Conservation (phyloP, 805 yeast species). For the Zygotorulaspora florentina region DNA sequence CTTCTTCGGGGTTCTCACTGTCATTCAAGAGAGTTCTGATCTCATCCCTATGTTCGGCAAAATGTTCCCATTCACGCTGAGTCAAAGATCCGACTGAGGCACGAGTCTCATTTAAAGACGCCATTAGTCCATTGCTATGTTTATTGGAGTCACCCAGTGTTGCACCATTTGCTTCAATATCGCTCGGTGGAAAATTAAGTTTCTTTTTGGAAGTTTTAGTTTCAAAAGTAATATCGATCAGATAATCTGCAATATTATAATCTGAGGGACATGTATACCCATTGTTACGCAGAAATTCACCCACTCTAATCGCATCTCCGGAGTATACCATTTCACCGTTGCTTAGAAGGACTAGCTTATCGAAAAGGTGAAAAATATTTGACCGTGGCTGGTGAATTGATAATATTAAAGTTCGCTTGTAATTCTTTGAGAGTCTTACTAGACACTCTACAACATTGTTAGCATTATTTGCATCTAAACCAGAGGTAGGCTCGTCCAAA, state of each 20-base stretch:
- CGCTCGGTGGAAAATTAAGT: constrained; percentile 11
- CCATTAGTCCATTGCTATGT: constrained; percentile 5
- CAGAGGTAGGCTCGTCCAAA: constrained; percentile 92
- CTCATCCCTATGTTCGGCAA: constrained; percentile 76
- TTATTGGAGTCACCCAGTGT: constrained; percentile 4
- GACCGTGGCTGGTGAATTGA: constrained; percentile 98
- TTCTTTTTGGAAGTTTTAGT: constrained; percentile 15
- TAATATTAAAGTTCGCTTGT: constrained; percentile 81
- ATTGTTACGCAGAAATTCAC: constrained; percentile 65
- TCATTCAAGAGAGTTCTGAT: constrained; percentile 35
- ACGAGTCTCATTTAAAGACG: constrained; percentile 10
- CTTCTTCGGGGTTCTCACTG: constrained; percentile 18
- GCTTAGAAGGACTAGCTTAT: constrained; percentile 71
- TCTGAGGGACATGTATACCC: constrained; percentile 86
- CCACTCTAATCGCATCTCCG: constrained; percentile 73
- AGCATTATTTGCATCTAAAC: constrained; percentile 91
- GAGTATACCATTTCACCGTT: constrained; percentile 85
- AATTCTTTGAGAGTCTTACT: constrained; percentile 71
- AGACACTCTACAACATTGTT: constrained; percentile 83
- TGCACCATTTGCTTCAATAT: constrained; percentile 32
- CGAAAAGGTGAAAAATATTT: constrained; percentile 88
- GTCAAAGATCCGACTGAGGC: constrained; percentile 38
- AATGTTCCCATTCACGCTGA: constrained; percentile 83
- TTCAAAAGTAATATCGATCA: constrained; percentile 85
- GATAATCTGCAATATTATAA: constrained; percentile 88